These are phyloP conservation scores for Phycomyces nitens DNA, from an alignment of 192 early-diverging fungal genomes.

Conservation along the genomic window DNA sequence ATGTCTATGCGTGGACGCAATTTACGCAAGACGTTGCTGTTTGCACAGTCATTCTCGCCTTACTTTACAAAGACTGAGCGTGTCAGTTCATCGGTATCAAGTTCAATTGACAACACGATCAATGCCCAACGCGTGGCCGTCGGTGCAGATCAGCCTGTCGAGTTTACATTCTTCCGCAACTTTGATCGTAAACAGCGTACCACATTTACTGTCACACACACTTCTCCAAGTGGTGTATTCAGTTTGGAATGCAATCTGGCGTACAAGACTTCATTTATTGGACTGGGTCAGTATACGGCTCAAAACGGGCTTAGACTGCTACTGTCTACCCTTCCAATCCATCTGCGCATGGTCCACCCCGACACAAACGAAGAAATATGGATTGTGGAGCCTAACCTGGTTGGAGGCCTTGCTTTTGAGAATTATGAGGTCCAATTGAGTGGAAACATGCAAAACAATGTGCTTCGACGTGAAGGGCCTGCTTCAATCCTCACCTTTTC, in stretches of 20 bases:
- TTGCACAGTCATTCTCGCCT: slow-evolving; percentile 57
- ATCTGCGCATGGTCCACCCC: slow-evolving; percentile 15
- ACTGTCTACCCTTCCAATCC: slow-evolving; percentile 57
- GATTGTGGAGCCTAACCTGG: slow-evolving; percentile 52
- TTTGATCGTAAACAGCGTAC: slow-evolving; percentile 45
- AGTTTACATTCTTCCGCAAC: slow-evolving; percentile 65
- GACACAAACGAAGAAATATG: slow-evolving; percentile 52
- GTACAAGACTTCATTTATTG: slow-evolving; percentile 64
- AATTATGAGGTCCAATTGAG: slow-evolving; percentile 36
- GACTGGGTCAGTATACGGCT: slow-evolving; percentile 55
- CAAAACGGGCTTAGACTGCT: slow-evolving; percentile 50
- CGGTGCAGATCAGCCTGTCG: slow-evolving; percentile 23
- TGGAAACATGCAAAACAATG: slow-evolving; percentile 31
- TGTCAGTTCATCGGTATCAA: slow-evolving; percentile 25
- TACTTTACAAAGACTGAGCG: slow-evolving; percentile 50
- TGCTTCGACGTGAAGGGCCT: slow-evolving; percentile 13
- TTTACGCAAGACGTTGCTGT: slow-evolving; percentile 55
- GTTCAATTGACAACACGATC: slow-evolving; percentile 37
- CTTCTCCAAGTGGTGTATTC: background rate
- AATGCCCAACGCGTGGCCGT: slow-evolving; percentile 40
- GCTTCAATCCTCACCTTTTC: slow-evolving; percentile 36
- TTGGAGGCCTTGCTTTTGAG: slow-evolving; percentile 62
- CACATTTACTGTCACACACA: slow-evolving; percentile 39
- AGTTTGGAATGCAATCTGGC: slow-evolving; percentile 36
- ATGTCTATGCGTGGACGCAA: slow-evolving; percentile 60